phyloP scores from a whole-genome alignment of 2,329 filamentous ascomycete genomes.

The Magnaporthiopsis incrustans region DNA sequence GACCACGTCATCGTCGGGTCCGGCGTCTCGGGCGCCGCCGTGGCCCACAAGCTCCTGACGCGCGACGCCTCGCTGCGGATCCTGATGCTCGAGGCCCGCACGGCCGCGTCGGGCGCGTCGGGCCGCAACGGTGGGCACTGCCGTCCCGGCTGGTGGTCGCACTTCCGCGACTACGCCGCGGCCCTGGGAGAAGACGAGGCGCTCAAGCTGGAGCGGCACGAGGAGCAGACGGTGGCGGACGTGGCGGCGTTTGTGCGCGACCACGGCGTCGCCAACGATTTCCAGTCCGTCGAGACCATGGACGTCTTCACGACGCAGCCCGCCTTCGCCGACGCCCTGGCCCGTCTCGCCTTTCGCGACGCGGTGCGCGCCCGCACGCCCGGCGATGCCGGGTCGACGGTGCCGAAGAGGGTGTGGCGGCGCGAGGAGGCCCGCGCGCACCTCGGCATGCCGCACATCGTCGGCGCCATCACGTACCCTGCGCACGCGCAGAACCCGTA shows the following conservation, averaged over 20 bases:
- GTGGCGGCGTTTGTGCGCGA: conserved; percentile 56
- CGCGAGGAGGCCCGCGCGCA: conserved; percentile 24
- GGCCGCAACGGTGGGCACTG: conserved; percentile 22
- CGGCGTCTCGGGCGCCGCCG: conserved; percentile 25
- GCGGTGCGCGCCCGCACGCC: conserved; percentile 7
- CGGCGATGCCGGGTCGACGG: conserved; percentile 30
- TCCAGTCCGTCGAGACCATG: conserved; percentile 35
- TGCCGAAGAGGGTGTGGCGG: conserved; percentile 24
- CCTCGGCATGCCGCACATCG: conserved; percentile 22
- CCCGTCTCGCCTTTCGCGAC: conserved; percentile 23
- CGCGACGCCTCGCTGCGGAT: conserved; percentile 12
- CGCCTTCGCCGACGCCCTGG: conserved; percentile 24
- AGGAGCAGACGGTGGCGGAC: conserved; percentile 6
- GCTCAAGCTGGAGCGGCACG: conserved; percentile 3
- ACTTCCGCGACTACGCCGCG: conserved; percentile 1
- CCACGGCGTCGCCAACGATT: conserved; percentile 32
- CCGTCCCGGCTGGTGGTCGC: conserved; percentile 4
- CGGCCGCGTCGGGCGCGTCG: conserved; percentile 20
- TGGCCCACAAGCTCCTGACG: conserved; percentile 22
- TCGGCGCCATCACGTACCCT: conserved; percentile 34
- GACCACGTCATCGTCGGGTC: conserved; percentile 29
- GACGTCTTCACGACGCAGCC: conserved; percentile 32
- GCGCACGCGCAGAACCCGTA: conserved; percentile 45
- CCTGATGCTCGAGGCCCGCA: conserved; percentile 21
- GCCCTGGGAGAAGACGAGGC: conserved; percentile 5